phyloP scores from a whole-genome alignment of 2,329 filamentous ascomycete species.

The Pyricularia grisea region DNA sequence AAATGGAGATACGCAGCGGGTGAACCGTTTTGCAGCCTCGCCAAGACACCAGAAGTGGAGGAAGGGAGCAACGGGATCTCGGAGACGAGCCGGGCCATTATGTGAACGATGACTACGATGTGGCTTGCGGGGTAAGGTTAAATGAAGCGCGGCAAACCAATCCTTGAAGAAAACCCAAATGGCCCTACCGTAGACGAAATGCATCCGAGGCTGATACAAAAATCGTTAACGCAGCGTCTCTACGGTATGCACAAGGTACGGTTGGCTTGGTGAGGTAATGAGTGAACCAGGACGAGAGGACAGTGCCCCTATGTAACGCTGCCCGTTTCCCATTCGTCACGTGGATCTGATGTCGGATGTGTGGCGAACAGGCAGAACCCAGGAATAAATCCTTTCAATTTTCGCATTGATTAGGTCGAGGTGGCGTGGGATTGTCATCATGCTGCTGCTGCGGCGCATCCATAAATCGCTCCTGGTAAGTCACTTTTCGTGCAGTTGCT shows the following conservation, averaged over 20 bases:
- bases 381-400: not conserved
- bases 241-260: not conserved
- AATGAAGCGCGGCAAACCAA: not conserved
- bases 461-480: not conserved
- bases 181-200: not conserved
- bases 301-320: not conserved
- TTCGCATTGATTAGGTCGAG: not conserved
- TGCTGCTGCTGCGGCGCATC: not conserved
- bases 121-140: not conserved
- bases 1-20: not conserved
- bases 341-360: not conserved
- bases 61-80: not conserved
- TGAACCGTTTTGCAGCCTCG: not conserved
- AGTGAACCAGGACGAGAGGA: not conserved
- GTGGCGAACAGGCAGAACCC: not conserved
- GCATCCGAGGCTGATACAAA: not conserved
- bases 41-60: not conserved
- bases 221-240: not conserved
- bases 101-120: not conserved
- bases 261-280: not conserved
- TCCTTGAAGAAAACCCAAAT: not conserved
- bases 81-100: not conserved
- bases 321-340: not conserved
- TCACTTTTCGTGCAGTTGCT: not conserved
- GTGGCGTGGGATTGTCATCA: not conserved